Conservation (phyloP, 768 basidiomycete species). For the Amanita polypyramis region DNA sequence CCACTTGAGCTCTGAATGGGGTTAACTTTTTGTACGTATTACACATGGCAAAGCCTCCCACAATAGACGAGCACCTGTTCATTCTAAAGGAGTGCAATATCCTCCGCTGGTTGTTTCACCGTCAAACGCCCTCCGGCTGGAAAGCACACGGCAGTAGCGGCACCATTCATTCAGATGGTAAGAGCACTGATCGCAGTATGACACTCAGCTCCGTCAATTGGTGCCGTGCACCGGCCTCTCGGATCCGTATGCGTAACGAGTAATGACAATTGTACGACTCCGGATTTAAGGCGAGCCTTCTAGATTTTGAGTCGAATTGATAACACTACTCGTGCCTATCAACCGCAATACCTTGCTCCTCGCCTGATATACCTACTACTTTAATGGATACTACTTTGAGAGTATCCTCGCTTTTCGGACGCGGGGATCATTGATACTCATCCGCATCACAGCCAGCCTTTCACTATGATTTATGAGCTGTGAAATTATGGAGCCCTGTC, state of each 20-base stretch:
- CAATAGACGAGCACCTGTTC: not conserved
- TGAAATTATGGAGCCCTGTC: not conserved
- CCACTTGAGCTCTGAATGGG: too few relatives aligned
- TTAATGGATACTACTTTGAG: not conserved
- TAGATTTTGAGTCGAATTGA: not conserved
- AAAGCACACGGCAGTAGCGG: not conserved
- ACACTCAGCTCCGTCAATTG: too few relatives aligned
- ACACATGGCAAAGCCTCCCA: too few relatives aligned
- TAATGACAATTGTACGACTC: not conserved
- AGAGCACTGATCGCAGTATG: not conserved
- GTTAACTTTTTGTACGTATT: too few relatives aligned
- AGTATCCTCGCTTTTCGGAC: not conserved
- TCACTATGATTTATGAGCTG: not conserved
- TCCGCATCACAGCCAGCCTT: not conserved
- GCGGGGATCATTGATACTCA: not conserved
- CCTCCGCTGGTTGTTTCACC: not conserved
- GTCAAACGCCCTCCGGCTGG: not conserved
- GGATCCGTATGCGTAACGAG: not conserved
- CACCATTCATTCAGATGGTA: not conserved
- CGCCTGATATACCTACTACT: not conserved
- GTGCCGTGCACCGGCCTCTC: not conserved
- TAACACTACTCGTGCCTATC: not conserved
- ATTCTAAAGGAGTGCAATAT: not conserved
- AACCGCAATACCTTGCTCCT: not conserved
- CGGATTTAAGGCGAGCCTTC: not conserved